phyloP scores from a whole-genome alignment of 2,329 filamentous ascomycete genomes.

The Penicillium sp. region DNA sequence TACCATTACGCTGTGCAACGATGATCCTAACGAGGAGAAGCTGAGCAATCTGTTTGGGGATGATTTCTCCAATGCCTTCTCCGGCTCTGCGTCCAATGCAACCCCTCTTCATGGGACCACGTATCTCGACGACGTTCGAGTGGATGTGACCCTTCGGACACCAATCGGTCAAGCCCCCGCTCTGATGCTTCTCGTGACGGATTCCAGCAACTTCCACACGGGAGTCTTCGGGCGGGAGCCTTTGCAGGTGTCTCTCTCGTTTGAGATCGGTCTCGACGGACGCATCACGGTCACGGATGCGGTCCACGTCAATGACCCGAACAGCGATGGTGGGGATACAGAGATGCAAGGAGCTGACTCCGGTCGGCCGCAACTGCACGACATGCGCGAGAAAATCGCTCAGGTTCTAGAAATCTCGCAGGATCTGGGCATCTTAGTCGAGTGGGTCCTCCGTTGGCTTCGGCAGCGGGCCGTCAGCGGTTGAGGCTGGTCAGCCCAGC shows the following conservation, averaged over 20 bases:
- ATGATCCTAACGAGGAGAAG: conserved; percentile 44
- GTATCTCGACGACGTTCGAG: conserved; percentile 25
- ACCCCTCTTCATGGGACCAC: neutral
- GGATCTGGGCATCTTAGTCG: conserved; percentile 40
- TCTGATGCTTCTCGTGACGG: conserved; percentile 34
- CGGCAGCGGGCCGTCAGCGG: conserved; percentile 25
- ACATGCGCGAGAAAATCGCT: conserved; percentile 31
- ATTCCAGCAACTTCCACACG: conserved; percentile 12
- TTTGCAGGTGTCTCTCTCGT: conserved; percentile 29
- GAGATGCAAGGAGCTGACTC: conserved; percentile 18
- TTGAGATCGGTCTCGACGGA: conserved; percentile 39
- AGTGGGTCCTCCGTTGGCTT: conserved; percentile 38
- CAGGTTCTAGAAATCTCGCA: conserved; percentile 40
- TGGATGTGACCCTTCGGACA: conserved; percentile 36
- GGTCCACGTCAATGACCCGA: conserved; percentile 25
- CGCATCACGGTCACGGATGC: conserved; percentile 35
- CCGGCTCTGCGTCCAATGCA: neutral
- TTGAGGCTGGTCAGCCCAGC: conserved; percentile 9
- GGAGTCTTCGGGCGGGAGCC: conserved; percentile 8
- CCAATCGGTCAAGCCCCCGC: conserved; percentile 35
- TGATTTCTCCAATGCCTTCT: conserved; percentile 1
- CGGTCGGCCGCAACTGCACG: conserved; percentile 12
- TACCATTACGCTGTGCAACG: conserved; percentile 36
- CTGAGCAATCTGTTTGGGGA: conserved; percentile 48
- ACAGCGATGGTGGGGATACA: conserved; percentile 7